Evolutionary conservation across 1,284 basidiomycete species (phyloP).

Genomic region (Pascua guehoae): DNA sequence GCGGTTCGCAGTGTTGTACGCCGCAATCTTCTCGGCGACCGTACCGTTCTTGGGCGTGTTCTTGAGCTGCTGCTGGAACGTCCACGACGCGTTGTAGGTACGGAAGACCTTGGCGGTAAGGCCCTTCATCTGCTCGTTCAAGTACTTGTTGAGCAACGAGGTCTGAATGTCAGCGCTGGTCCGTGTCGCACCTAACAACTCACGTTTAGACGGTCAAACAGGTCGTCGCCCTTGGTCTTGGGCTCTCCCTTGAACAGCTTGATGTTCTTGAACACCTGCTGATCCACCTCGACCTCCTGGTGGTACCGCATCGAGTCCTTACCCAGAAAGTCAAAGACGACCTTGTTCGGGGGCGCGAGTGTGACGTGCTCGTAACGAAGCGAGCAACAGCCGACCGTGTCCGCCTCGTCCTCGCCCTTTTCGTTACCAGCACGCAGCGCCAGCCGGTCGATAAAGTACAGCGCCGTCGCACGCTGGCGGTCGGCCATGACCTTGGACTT

Average conservation of each 20-base stretch:
- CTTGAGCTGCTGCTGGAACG: constrained; percentile 84
- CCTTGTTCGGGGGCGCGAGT: constrained; percentile 70
- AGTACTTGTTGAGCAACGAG: constrained; percentile 77
- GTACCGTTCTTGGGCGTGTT: constrained; percentile 68
- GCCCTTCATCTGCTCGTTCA: constrained; percentile 88
- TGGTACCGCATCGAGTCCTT: constrained; percentile 97
- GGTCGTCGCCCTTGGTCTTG: constrained; percentile 79
- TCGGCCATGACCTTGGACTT: constrained; percentile 86
- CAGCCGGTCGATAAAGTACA: constrained; percentile 94
- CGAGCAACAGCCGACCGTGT: constrained; percentile 96
- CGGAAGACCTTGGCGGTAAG: constrained; percentile 97
- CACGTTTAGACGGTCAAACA: constrained; percentile 92
- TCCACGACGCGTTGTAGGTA: constrained; percentile 95
- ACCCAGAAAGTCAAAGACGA: constrained; percentile 92
- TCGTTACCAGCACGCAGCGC: constrained; percentile 96
- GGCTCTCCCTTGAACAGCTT: constrained; percentile 83
- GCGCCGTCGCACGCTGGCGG: constrained; percentile 88
- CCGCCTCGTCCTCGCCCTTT: constrained; percentile 95
- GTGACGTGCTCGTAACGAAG: constrained; percentile 92
- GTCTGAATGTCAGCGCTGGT: constrained; percentile 57
- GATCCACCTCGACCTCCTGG: constrained; percentile 78
- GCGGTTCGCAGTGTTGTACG: constrained; percentile 92
- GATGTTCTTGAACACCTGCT: constrained; percentile 86
- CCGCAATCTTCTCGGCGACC: constrained; percentile 86
- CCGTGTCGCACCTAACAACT: constrained; percentile 33